phyloP scores from a whole-genome alignment of 1,284 basidiomycete species.

The Wolfiporia cocos region DNA sequence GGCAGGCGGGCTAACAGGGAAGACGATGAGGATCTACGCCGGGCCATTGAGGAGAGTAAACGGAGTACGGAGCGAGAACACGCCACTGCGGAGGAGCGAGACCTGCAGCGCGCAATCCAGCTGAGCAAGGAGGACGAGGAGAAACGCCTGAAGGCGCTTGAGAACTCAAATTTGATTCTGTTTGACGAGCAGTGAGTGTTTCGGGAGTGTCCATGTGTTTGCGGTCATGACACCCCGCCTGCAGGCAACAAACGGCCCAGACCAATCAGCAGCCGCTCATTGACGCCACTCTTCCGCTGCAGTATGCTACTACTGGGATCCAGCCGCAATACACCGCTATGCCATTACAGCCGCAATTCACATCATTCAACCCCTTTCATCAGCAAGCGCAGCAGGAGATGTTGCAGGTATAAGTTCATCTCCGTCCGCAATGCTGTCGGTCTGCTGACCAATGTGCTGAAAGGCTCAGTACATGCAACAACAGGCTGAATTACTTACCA shows the following conservation, averaged over 20 bases:
- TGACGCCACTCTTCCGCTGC: conserved; percentile 25
- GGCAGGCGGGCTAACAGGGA: background rate
- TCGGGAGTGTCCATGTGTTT: conserved; percentile 34
- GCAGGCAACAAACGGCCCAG: too few species aligned
- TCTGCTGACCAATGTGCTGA: too few species aligned
- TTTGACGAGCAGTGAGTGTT: conserved; percentile 76
- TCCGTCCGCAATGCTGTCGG: too few species aligned
- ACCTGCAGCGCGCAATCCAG: conserved; percentile 71
- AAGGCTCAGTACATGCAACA: conserved; percentile 63
- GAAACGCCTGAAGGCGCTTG: conserved; percentile 58
- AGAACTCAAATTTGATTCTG: conserved; percentile 69
- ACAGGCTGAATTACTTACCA: conserved; percentile 16
- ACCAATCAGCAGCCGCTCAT: conserved; percentile 14
- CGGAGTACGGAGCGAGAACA: conserved; percentile 64
- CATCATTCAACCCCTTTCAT: conserved; percentile 64
- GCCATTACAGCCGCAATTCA: conserved; percentile 57
- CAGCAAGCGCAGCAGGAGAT: conserved; percentile 80
- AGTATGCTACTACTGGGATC: conserved; percentile 37
- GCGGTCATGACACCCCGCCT: too few species aligned
- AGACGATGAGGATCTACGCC: conserved; percentile 54
- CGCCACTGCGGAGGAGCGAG: conserved; percentile 63
- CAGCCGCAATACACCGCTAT: conserved; percentile 47
- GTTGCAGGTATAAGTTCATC: conserved; percentile 7
- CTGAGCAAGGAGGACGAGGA: conserved; percentile 84
- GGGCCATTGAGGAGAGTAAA: conserved; percentile 82